A percentile compares a stretch with the other conserved stretches of the same genome.
Conservation (phyloP, 495 filamentous ascomycete genomes). For the Neurospora sp. region DNA sequence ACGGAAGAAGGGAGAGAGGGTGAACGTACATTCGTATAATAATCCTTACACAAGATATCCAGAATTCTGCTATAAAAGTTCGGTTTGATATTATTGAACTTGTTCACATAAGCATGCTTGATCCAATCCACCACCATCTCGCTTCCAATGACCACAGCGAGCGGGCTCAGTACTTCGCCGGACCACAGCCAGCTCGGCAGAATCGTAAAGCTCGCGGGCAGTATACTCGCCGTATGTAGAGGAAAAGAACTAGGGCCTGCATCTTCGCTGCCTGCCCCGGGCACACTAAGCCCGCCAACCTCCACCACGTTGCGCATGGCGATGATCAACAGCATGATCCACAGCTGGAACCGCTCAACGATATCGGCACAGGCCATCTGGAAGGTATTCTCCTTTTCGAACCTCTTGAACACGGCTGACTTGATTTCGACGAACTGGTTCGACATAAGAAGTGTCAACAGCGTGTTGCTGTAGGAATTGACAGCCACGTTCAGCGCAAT, state of each 20-base stretch:
- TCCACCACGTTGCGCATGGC: slow-evolving; percentile 92
- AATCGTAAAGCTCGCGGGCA: slow-evolving; percentile 81
- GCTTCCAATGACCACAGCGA: slow-evolving; percentile 83
- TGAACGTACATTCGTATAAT: slow-evolving; percentile 72
- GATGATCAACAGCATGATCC: slow-evolving; percentile 94
- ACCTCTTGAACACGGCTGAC: slow-evolving; percentile 91
- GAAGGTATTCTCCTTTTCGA: slow-evolving; percentile 95
- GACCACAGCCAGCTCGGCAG: slow-evolving; percentile 67
- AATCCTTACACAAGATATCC: slow-evolving; percentile 91
- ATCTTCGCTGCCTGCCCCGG: slow-evolving; percentile 35
- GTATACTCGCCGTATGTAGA: slow-evolving; percentile 47
- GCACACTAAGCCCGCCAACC: slow-evolving; percentile 58
- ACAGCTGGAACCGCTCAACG: slow-evolving; percentile 94
- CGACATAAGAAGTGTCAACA: slow-evolving; percentile 81
- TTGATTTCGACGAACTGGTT: slow-evolving; percentile 99
- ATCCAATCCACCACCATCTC: slow-evolving; percentile 97
- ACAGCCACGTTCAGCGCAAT: slow-evolving; percentile 96
- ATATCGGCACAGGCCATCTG: slow-evolving; percentile 94
- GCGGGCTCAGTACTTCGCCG: slow-evolving; percentile 82
- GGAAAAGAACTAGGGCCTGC: slow-evolving; percentile 36
- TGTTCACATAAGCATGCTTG: slow-evolving; percentile 94
- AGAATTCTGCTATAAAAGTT: slow-evolving; percentile 80
- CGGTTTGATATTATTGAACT: slow-evolving; percentile 95
- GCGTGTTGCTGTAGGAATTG: slow-evolving; percentile 95
- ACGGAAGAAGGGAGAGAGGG: neutral